Percentiles rank a stretch among this genome's conserved stretches.
Conservation (phyloP, 345 rosid species). For the Sisymbrium altissimum region DNA sequence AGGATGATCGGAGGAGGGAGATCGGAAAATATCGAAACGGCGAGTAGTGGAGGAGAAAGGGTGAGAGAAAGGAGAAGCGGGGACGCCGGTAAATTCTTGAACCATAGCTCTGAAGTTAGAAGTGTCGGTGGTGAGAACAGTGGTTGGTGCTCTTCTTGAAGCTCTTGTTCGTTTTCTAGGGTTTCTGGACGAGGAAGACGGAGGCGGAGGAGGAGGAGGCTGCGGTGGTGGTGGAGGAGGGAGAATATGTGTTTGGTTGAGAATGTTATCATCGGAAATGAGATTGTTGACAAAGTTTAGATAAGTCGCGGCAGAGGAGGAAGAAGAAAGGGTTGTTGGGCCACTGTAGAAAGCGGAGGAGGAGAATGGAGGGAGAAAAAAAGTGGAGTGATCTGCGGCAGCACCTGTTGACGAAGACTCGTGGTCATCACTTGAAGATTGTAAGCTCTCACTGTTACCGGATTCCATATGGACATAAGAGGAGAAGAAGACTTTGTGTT, state of each 20-base stretch:
- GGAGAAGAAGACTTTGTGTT: neutral
- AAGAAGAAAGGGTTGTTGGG: conserved; percentile 28
- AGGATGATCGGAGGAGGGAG: conserved; percentile 29
- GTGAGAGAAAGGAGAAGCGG: conserved; percentile 71
- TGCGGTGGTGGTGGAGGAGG: conserved; percentile 30
- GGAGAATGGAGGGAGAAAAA: conserved; percentile 37
- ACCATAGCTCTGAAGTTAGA: conserved; percentile 91
- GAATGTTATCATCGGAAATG: conserved; percentile 8
- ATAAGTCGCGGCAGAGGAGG: conserved; percentile 18
- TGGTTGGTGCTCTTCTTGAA: conserved; percentile 85
- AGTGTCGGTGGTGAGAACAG: conserved; percentile 86
- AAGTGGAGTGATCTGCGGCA: conserved; percentile 34
- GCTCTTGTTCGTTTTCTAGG: conserved; percentile 86
- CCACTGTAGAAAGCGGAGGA: conserved; percentile 18
- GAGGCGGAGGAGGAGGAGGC: conserved; percentile 16
- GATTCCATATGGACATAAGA: conserved; percentile 62
- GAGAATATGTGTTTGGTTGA: conserved; percentile 33
- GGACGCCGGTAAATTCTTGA: conserved; percentile 92
- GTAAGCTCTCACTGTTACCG: conserved; percentile 68
- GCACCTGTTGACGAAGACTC: conserved; percentile 51
- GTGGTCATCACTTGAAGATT: conserved; percentile 67
- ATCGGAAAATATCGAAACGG: conserved; percentile 62
- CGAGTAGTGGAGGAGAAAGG: conserved; percentile 52
- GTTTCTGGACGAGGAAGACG: conserved; percentile 36
- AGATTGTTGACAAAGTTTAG: conserved; percentile 26